Evolutionary conservation across 176 grass and related monocot genomes (phyloP).

Genomic region (Otatea glauca): DNA sequence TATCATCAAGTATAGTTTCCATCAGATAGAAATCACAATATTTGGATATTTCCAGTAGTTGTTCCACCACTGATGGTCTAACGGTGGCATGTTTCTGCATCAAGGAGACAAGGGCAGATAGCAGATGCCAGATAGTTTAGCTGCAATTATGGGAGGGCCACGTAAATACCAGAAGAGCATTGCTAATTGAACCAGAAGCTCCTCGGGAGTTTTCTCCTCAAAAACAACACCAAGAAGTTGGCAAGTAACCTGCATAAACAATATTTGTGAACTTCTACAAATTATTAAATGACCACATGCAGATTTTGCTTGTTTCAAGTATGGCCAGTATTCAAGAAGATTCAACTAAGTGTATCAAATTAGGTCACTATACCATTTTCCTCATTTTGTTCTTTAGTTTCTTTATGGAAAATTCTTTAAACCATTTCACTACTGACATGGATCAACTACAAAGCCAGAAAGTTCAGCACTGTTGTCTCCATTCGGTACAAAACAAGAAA

Average conservation of each 20-base stretch:
- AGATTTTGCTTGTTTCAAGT: neutral
- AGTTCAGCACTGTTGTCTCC: neutral
- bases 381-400: neutral
- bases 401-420: neutral
- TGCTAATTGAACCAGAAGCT: constrained; percentile 71
- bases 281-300: neutral
- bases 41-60: constrained; percentile 69
- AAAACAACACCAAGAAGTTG: constrained; percentile 86
- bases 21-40: constrained; percentile 88
- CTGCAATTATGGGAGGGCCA: neutral
- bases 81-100: constrained; percentile 77
- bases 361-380: neutral
- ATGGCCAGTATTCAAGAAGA: constrained; percentile 2
- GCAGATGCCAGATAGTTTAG: constrained; percentile 12
- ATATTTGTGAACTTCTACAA: constrained; percentile 1
- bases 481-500: neutral
- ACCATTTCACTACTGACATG: neutral
- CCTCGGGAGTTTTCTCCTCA: constrained; percentile 77
- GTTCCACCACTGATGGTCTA: constrained; percentile 64
- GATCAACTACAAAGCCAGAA: neutral
- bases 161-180: constrained; percentile 9
- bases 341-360: neutral
- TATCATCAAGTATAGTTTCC: constrained; percentile 90
- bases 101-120: constrained; percentile 19
- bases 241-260: constrained; percentile 71